Percentiles rank a stretch among this genome's conserved stretches.
phyloP scores from a whole-genome alignment of 2,329 filamentous ascomycete species.

The Cladophialophora chaetospira region DNA sequence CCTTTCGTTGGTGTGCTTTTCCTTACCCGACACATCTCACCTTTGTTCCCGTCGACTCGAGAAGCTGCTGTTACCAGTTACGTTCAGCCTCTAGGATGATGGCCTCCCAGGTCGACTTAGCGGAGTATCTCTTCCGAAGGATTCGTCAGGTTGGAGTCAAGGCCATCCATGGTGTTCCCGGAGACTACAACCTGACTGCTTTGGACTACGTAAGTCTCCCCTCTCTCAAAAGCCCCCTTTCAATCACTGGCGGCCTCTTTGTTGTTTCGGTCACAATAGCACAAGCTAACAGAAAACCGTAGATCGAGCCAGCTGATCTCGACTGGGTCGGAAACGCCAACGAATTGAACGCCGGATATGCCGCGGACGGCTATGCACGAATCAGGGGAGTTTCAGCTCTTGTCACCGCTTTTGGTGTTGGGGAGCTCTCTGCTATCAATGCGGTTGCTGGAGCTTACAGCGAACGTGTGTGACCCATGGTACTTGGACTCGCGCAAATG shows the following conservation, averaged over 20 bases:
- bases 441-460: conserved; percentile 50
- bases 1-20: neutral
- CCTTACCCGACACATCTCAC: neutral
- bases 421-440: conserved; percentile 48
- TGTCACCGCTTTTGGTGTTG: conserved; percentile 64
- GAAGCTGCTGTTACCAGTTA: neutral
- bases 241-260: too few relatives aligned
- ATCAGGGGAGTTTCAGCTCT: conserved; percentile 42
- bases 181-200: conserved; percentile 48
- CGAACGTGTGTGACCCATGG: neutral
- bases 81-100: neutral
- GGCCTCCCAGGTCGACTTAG: conserved; percentile 44
- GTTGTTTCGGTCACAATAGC: too few relatives aligned
- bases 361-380: conserved; percentile 77
- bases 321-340: conserved; percentile 65
- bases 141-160: conserved; percentile 53
- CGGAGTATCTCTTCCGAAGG: conserved; percentile 54
- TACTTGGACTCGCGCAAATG: conserved; percentile 35
- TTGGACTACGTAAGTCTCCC: too few relatives aligned
- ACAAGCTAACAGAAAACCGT: too few relatives aligned
- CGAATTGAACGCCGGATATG: conserved; percentile 68
- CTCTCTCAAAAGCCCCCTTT: too few relatives aligned
- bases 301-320: conserved; percentile 55
- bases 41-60: neutral
- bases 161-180: conserved; percentile 55